Conservation (phyloP, 2,329 filamentous ascomycete species). For the Aspergillus viridinutans region DNA sequence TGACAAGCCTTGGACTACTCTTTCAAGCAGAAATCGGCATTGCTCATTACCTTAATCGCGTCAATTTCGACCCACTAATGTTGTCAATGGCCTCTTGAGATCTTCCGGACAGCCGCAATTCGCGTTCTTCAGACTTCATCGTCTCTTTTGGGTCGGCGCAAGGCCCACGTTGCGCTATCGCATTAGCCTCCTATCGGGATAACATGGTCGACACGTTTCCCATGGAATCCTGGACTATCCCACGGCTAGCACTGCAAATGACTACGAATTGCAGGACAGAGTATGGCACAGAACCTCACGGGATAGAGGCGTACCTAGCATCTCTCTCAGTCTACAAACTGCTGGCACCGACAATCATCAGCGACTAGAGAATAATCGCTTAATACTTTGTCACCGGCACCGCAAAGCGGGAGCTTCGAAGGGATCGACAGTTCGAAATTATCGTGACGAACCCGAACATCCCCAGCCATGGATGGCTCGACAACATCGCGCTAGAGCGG, state of each 20-base stretch:
- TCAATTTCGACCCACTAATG: neutral
- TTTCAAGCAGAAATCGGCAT: neutral
- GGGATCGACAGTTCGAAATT: neutral
- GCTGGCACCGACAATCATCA: neutral
- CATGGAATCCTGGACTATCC: neutral
- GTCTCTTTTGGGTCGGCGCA: neutral
- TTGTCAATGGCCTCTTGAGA: neutral
- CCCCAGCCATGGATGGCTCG: neutral
- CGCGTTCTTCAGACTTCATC: neutral
- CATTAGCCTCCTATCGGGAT: neutral
- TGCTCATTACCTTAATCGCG: neutral
- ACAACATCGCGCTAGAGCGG: neutral
- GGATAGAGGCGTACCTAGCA: too few species aligned
- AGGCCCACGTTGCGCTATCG: neutral
- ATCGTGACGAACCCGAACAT: neutral
- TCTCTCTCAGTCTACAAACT: neutral
- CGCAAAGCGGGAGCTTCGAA: neutral
- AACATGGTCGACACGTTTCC: neutral
- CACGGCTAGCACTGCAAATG: neutral
- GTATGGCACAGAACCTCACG: too few species aligned
- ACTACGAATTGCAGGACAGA: neutral
- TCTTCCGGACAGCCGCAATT: neutral
- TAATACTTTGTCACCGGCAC: neutral
- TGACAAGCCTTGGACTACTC: neutral
- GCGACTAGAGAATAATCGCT: neutral